phyloP scores from a whole-genome alignment of 441 rosid species.

The Syzygium syzygioides region DNA sequence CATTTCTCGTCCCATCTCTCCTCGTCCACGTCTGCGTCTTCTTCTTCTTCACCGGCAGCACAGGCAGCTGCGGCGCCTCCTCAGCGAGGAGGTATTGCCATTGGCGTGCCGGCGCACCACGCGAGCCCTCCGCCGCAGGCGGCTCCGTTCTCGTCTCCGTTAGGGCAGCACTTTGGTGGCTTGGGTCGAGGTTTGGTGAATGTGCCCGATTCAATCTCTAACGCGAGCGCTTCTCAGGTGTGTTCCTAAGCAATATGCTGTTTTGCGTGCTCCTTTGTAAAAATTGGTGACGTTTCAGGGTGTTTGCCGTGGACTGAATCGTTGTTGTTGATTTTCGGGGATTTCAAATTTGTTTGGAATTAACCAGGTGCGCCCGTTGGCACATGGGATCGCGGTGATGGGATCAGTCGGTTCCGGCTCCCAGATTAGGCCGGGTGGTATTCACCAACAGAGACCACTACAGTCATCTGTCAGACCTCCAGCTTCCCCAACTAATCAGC shows the following conservation, averaged over 20 bases:
- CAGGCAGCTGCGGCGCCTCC: constrained; percentile 23
- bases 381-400: constrained; percentile 59
- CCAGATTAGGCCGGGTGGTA: constrained; percentile 64
- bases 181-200: constrained; percentile 36
- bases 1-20: constrained; percentile 30
- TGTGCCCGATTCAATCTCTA: constrained; percentile 40
- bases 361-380: constrained; percentile 39
- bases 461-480: constrained; percentile 45
- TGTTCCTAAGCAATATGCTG: not conserved
- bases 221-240: constrained; percentile 46
- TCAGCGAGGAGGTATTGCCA: constrained; percentile 53
- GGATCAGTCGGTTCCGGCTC: constrained; percentile 58
- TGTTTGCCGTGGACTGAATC: not conserved
- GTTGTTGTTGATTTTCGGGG: not conserved
- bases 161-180: constrained; percentile 55
- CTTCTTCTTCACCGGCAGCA: constrained; percentile 23
- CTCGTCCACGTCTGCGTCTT: constrained; percentile 26
- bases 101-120: constrained; percentile 63
- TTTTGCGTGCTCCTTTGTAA: not conserved
- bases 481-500: constrained; percentile 46
- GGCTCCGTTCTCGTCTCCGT: constrained; percentile 53
- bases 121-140: constrained; percentile 32
- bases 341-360: not conserved
- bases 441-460: constrained; percentile 65
- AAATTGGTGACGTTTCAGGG: not conserved